Percentiles rank a stretch among this genome's conserved stretches.
These are phyloP conservation scores for Furcasterigmium sp. DNA, from an alignment of 2,329 filamentous ascomycete species.

Conservation along the genomic window DNA sequence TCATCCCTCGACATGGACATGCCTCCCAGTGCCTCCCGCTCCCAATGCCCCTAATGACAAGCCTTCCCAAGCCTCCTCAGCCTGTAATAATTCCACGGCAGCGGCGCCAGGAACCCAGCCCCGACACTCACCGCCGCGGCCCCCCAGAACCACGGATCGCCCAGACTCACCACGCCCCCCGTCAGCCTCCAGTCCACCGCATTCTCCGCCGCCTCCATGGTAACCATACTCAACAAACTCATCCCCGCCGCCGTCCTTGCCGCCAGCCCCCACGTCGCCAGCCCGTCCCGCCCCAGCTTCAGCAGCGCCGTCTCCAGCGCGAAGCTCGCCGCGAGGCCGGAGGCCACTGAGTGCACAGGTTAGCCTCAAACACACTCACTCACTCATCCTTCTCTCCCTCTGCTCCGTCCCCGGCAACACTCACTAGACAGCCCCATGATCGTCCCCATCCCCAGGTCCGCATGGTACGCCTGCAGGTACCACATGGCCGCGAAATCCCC, in stretches of 20 bases:
- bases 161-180: slow-evolving; percentile 40
- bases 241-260: slow-evolving; percentile 49
- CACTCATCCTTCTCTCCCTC: too few relatives aligned
- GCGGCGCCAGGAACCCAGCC: slow-evolving; percentile 40
- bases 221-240: slow-evolving; percentile 54
- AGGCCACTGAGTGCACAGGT: slow-evolving; percentile 34
- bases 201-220: slow-evolving; percentile 53
- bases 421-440: slow-evolving; percentile 50
- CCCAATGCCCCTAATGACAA: slow-evolving; percentile 28
- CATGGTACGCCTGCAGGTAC: slow-evolving; percentile 42
- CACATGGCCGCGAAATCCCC: slow-evolving; percentile 55
- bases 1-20: too few relatives aligned
- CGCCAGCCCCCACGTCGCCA: slow-evolving; percentile 37
- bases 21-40: too few relatives aligned
- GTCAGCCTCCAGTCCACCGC: slow-evolving; percentile 50
- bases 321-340: slow-evolving; percentile 45
- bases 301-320: slow-evolving; percentile 47
- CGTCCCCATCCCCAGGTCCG: slow-evolving; percentile 37
- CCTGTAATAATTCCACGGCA: slow-evolving; percentile 49
- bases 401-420: slow-evolving; percentile 9
- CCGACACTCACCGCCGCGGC: slow-evolving; percentile 39
- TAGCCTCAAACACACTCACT: background rate
- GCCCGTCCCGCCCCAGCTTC: slow-evolving; percentile 37
- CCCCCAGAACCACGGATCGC: slow-evolving; percentile 44
- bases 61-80: slow-evolving; percentile 42